These are phyloP conservation scores for Gaeumannomyces sp. DNA, from an alignment of 2,329 filamentous ascomycete genomes.

Conservation along the genomic window DNA sequence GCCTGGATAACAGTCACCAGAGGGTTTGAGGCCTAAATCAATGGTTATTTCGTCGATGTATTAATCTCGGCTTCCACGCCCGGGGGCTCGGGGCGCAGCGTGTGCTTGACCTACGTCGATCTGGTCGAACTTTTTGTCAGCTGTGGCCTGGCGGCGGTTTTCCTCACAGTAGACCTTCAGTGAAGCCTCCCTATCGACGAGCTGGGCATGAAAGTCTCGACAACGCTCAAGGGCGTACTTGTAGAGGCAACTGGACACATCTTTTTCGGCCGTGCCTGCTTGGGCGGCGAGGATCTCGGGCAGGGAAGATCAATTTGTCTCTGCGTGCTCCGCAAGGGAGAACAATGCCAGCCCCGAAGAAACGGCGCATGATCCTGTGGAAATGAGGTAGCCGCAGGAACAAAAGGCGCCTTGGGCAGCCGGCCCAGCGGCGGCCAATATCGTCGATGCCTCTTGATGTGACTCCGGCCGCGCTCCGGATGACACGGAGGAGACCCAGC, in stretches of 20 bases:
- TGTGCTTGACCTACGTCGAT: slow-evolving; percentile 2
- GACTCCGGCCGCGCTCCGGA: too few species aligned
- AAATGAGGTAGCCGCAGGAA: slow-evolving; percentile 6
- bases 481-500: slow-evolving; percentile 5
- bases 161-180: neutral
- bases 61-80: too few species aligned
- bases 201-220: neutral
- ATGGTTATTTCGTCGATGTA: too few species aligned
- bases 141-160: too few species aligned
- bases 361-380: slow-evolving; percentile 14
- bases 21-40: neutral
- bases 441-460: too few species aligned
- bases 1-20: neutral
- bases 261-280: neutral
- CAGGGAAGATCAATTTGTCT: neutral
- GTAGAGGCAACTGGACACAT: slow-evolving; percentile 3
- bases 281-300: neutral
- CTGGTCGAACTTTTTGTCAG: neutral
- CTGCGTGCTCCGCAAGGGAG: slow-evolving; percentile 16
- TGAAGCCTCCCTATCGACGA: neutral
- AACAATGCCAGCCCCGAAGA: slow-evolving; percentile 17
- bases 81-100: neutral
- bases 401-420: slow-evolving; percentile 6
- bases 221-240: neutral
- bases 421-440: neutral